A percentile compares a stretch with the other conserved stretches of the same genome.
Conservation (phyloP, 2,329 filamentous ascomycete species). For the Xylaria sp. region DNA sequence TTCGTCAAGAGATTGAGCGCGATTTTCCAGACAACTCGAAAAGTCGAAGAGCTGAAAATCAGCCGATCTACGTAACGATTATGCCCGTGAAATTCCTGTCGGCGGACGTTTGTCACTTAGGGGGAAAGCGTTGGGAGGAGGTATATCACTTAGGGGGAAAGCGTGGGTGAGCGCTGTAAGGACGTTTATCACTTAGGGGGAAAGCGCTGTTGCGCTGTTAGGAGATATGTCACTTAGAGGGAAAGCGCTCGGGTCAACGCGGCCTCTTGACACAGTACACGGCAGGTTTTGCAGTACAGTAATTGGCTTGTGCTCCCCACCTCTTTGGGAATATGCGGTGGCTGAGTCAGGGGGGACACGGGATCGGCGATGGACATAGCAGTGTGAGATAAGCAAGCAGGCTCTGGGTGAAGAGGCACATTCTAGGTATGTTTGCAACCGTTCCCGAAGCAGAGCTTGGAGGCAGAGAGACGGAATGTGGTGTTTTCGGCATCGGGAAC, state of each 20-base stretch:
- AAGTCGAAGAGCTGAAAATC: background rate
- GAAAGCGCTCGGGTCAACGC: constrained; percentile 38
- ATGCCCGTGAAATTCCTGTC: constrained; percentile 11
- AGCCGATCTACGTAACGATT: constrained; percentile 22
- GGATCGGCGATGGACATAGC: background rate
- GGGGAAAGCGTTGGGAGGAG: constrained; percentile 16
- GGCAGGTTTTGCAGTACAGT: background rate
- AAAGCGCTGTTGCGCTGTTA: constrained; percentile 31
- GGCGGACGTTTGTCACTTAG: constrained; percentile 27
- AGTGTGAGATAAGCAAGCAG: constrained; percentile 9
- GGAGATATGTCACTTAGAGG: constrained; percentile 38
- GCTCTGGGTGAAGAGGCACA: background rate
- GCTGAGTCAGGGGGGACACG: constrained; percentile 6
- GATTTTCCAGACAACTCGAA: background rate
- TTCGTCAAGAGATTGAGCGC: background rate
- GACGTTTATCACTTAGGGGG: constrained; percentile 35
- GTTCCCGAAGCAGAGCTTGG: background rate
- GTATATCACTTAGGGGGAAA: constrained; percentile 28
- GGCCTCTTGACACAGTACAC: constrained; percentile 22
- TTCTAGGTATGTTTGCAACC: background rate
- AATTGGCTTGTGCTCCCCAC: background rate
- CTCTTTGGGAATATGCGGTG: background rate
- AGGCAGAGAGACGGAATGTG: background rate
- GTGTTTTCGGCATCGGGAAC: constrained; percentile 18
- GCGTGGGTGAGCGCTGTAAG: constrained; percentile 14